A percentile compares a stretch with the other conserved stretches of the same genome.
Evolutionary conservation across 1,284 basidiomycete genomes (phyloP).

Genomic region (Melampsora americana): DNA sequence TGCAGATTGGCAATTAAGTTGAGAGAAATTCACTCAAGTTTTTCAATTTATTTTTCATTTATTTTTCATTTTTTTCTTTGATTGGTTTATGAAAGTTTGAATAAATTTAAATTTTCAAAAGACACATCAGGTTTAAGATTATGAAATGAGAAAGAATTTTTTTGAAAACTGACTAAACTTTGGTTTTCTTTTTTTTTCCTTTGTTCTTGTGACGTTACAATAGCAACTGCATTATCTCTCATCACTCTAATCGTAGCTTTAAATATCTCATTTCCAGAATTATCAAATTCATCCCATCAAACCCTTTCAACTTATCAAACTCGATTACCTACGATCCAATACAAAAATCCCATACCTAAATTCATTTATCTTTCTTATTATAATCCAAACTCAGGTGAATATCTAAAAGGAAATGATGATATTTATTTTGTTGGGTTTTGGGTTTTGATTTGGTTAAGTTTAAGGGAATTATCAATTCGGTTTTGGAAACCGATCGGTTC

Average conservation of each 20-base stretch:
- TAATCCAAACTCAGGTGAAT: constrained; percentile 24
- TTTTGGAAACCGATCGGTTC: constrained; percentile 28
- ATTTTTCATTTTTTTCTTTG: background rate
- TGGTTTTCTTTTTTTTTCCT: too few relatives aligned
- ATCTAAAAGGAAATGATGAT: constrained; percentile 39
- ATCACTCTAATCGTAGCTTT: constrained; percentile 30
- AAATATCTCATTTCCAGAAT: constrained; percentile 16
- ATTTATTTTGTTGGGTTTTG: constrained; percentile 38
- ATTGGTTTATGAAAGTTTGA: background rate
- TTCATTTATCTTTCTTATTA: constrained; percentile 40
- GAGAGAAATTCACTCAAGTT: background rate
- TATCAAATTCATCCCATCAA: constrained; percentile 11
- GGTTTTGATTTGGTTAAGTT: constrained; percentile 35
- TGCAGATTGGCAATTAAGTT: background rate
- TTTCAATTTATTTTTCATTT: too few relatives aligned
- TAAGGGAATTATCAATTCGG: constrained; percentile 26
- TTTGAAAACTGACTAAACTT: background rate
- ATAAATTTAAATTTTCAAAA: background rate
- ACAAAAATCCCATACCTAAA: constrained; percentile 17
- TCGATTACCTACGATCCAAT: constrained; percentile 16
- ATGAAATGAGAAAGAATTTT: too few relatives aligned
- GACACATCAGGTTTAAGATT: too few relatives aligned
- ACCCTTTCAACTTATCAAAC: constrained; percentile 15
- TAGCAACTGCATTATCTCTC: constrained; percentile 37
- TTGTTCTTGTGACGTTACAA: background rate